These are phyloP conservation scores for Aphanomyces invadans DNA, from an alignment of 352 stramenopile species.

Conservation along the genomic window DNA sequence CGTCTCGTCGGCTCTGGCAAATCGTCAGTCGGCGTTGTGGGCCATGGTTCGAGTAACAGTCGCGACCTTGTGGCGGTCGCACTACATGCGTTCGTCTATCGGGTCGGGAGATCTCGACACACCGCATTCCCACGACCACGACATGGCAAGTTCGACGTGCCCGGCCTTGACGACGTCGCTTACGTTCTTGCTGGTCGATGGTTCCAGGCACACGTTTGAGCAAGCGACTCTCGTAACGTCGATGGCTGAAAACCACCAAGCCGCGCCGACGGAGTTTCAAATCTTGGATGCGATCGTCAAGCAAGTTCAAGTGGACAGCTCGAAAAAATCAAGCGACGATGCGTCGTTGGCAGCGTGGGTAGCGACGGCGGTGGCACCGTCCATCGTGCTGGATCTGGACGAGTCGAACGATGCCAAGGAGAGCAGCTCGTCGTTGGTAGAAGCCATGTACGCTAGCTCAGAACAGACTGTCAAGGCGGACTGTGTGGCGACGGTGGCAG, in stretches of 20 bases:
- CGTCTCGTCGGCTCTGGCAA: not conserved
- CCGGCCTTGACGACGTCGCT: not conserved
- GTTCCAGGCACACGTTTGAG: not conserved
- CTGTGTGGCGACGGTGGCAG: not conserved
- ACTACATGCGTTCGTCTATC: not conserved
- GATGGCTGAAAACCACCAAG: slow-evolving; percentile 2
- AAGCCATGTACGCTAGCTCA: not conserved
- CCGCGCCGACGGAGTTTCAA: slow-evolving; percentile 11
- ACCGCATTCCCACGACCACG: too few species aligned
- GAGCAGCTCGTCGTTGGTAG: too few species aligned
- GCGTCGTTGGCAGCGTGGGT: not conserved
- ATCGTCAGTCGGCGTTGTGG: not conserved
- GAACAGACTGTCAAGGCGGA: not conserved
- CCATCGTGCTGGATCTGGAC: not conserved
- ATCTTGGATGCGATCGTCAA: slow-evolving; percentile 10
- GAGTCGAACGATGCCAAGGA: too few species aligned
- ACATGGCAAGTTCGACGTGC: too few species aligned
- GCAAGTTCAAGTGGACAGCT: too few species aligned
- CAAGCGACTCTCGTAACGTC: slow-evolving; percentile 4
- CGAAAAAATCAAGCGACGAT: not conserved
- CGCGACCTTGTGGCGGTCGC: slow-evolving; percentile 11
- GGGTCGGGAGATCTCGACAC: too few species aligned
- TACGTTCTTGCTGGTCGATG: slow-evolving; percentile 6
- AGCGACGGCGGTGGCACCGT: not conserved
- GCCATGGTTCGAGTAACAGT: slow-evolving; percentile 6